Evolutionary conservation across 192 early-diverging fungal genomes (phyloP).

Genomic region (Entomortierella beljakovae): DNA sequence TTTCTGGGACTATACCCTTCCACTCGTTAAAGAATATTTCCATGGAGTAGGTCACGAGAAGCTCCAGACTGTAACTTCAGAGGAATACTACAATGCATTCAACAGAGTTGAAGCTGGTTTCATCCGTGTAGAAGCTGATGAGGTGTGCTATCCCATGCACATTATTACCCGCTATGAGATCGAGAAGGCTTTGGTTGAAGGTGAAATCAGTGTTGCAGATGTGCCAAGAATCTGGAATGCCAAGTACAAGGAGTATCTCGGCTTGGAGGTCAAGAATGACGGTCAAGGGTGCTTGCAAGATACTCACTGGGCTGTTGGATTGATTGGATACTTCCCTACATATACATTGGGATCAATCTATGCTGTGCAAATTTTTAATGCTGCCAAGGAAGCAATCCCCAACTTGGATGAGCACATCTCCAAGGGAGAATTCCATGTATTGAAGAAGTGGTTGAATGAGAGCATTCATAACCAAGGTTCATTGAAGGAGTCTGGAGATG

Average conservation of each 20-base stretch:
- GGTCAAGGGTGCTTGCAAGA: constrained; percentile 52
- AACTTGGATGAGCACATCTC: constrained; percentile 40
- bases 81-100: constrained; percentile 43
- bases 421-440: constrained; percentile 52
- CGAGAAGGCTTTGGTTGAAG: constrained; percentile 44
- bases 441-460: constrained; percentile 56
- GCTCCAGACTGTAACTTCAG: constrained; percentile 17
- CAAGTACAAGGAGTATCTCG: constrained; percentile 57
- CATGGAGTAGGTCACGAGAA: constrained; percentile 17
- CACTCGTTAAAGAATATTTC: constrained; percentile 47
- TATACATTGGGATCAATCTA: constrained; percentile 57
- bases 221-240: constrained; percentile 48
- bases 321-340: constrained; percentile 57
- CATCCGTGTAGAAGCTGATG: constrained; percentile 56
- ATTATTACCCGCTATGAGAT: constrained; percentile 54
- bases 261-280: constrained; percentile 44
- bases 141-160: constrained; percentile 55
- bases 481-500: constrained; percentile 43
- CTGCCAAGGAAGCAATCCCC: constrained; percentile 35
- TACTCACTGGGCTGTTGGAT: constrained; percentile 51
- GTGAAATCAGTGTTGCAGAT: constrained; percentile 41
- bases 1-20: constrained; percentile 51
- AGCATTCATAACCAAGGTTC: constrained; percentile 49
- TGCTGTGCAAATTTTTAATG: constrained; percentile 35
- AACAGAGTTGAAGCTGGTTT: constrained; percentile 49